Percentiles rank a stretch among this genome's conserved stretches.
phyloP scores from a whole-genome alignment of 306 rosid genomes.

The Rubus parviflorus region DNA sequence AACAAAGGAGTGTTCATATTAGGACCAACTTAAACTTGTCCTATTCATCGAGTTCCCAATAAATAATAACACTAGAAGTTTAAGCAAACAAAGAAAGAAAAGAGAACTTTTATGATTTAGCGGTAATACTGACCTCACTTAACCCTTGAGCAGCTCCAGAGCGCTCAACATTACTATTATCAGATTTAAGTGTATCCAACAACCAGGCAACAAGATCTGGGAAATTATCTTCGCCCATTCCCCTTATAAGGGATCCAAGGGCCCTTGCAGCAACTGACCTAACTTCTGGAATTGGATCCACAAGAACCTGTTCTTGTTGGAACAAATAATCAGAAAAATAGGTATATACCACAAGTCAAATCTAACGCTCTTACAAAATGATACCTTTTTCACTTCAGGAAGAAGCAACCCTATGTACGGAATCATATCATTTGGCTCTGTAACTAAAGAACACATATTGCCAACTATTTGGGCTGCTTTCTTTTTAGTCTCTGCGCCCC shows the following conservation, averaged over 20 bases:
- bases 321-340: conserved; percentile 35
- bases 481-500: conserved; percentile 96
- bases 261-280: conserved; percentile 99
- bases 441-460: conserved; percentile 97
- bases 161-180: conserved; percentile 96
- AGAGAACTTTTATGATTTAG: conserved; percentile 1
- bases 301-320: conserved; percentile 70
- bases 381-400: conserved; percentile 98
- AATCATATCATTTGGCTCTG: conserved; percentile 96
- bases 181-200: conserved; percentile 92
- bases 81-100: neutral
- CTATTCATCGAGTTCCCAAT: too few species aligned
- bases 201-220: conserved; percentile 98
- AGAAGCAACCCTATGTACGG: conserved; percentile 92
- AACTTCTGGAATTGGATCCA: conserved; percentile 99
- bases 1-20: neutral
- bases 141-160: conserved; percentile 99
- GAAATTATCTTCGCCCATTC: conserved; percentile 98
- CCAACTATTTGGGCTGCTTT: conserved; percentile 95
- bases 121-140: conserved; percentile 72
- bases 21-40: too few species aligned
- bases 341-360: conserved; percentile 23
- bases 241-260: conserved; percentile 92
- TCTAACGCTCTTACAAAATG: conserved; percentile 10
- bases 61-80: too few species aligned